Base-by-base conservation (phyloP, 2,329 filamentous ascomycete species). In the Bipolaris bicolor region DNA sequence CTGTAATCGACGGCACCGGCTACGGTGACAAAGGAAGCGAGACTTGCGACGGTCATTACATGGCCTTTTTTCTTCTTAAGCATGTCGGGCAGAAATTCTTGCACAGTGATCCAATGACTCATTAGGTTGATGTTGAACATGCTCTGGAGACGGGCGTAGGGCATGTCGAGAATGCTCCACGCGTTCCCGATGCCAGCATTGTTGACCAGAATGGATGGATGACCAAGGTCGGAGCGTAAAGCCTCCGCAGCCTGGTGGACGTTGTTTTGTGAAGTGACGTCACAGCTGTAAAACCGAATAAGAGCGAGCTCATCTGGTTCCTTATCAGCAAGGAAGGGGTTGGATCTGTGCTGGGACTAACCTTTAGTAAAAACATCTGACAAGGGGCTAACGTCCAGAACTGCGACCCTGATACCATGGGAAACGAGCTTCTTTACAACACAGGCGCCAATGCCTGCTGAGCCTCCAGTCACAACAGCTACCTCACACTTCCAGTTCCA, bases 41-140 rank as follows among this genome's bases (percentile, higher is more conserved):
- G 68, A 53, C 72, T 76, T 16, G 74, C 68, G n/a, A 68, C 71
- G 29, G 64, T 61, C 68, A 76, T 69, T 41, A 77, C 67, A 43
- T 76, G 75, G 7, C 75, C 73, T 57, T 76, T 76, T 34, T 68
- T 71, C 54, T 67, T 73, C 3, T 65, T 63, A 39, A 77, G 60
- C 75, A 77, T 76, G 51, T 71, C 73, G 37, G 75, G 73, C 7
- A 77, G 62, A 33, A 76, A 76, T 18, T 75, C 73, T 45, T 75
- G 70, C 11, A 77, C 69, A 3, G 71, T 75, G 52, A 68, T 69
- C 70, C 71, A 77, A 37, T 76, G 74, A 46, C 71, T 75, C 43
- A 76, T 54, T 5, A 77, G 51, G 45, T 77, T 77, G 44, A 76
- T 68, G 11, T 74, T 67, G 48, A 77, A 70, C 22, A 75, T 62